phyloP scores from a whole-genome alignment of 192 early-diverging fungal species.

The Mortierella alpina region DNA sequence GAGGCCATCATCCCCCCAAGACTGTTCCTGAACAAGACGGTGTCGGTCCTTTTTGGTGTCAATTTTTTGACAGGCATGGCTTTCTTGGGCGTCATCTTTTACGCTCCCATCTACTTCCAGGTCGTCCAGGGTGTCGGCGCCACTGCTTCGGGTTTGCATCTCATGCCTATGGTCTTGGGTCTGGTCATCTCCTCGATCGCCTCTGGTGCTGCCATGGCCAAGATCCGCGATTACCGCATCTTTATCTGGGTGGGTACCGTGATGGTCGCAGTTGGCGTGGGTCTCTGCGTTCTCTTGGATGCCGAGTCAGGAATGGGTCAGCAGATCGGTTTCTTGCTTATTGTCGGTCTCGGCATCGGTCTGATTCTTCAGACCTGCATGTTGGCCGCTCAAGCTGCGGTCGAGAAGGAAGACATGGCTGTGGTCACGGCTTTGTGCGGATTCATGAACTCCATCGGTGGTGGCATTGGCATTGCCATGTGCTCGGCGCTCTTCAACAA shows the following conservation, averaged over 20 bases:
- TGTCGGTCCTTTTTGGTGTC: conserved; percentile 65
- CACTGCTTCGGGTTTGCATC: conserved; percentile 76
- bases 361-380: conserved; percentile 76
- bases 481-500: conserved; percentile 69
- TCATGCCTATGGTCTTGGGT: conserved; percentile 78
- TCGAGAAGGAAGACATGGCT: conserved; percentile 71
- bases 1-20: conserved; percentile 81
- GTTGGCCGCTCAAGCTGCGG: conserved; percentile 78
- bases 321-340: conserved; percentile 71
- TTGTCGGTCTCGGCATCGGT: conserved; percentile 82
- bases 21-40: conserved; percentile 69
- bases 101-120: conserved; percentile 83
- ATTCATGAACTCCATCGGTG: conserved; percentile 62
- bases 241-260: conserved; percentile 71
- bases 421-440: conserved; percentile 73
- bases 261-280: conserved; percentile 70
- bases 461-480: conserved; percentile 71
- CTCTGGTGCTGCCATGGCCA: conserved; percentile 70
- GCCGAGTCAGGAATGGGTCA: conserved; percentile 54
- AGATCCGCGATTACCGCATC: conserved; percentile 68
- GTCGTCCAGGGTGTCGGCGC: conserved; percentile 78
- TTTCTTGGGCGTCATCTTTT: conserved; percentile 74
- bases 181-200: conserved; percentile 75
- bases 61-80: conserved; percentile 73
- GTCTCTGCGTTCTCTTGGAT: conserved; percentile 72